These are phyloP conservation scores for Cyberlindnera suaveolens DNA, from an alignment of 805 yeast genomes.

Conservation along the genomic window DNA sequence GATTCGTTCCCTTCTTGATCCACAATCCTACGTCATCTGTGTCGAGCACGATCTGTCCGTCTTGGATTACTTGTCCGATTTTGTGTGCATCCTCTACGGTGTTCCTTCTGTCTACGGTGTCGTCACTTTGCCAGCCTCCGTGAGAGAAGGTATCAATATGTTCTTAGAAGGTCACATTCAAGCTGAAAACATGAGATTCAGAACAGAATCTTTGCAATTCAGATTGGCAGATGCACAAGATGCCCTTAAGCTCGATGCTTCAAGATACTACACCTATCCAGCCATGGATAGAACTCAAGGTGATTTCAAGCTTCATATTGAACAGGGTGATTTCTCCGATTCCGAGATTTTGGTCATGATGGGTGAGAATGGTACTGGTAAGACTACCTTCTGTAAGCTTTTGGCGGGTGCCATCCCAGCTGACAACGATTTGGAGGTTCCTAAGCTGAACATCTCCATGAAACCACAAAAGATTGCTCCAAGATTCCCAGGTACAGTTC, in stretches of 20 bases:
- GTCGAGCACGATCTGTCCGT: conserved; percentile 99
- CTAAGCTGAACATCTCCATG: conserved; percentile 90
- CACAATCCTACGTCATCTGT: conserved; percentile 83
- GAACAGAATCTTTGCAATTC: conserved; percentile 93
- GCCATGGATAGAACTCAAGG: conserved; percentile 89
- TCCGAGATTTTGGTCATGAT: conserved; percentile 97
- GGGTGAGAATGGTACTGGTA: conserved; percentile 99
- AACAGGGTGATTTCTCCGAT: conserved; percentile 87
- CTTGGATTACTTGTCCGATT: conserved; percentile 93
- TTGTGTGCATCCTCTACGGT: conserved; percentile 94
- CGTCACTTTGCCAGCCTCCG: conserved; percentile 92
- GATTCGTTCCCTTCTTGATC: conserved; percentile 76
- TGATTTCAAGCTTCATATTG: conserved; percentile 80
- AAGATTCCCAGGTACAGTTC: conserved; percentile 96
- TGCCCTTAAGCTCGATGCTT: conserved; percentile 65
- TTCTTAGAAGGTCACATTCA: conserved; percentile 98
- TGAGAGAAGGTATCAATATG: conserved; percentile 98
- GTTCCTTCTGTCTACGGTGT: conserved; percentile 99
- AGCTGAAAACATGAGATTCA: conserved; percentile 92
- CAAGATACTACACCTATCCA: conserved; percentile 74
- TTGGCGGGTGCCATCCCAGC: conserved; percentile 91
- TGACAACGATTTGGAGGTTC: conserved; percentile 73
- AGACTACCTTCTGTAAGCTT: conserved; percentile 93
- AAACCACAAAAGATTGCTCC: conserved; percentile 99
- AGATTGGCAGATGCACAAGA: conserved; percentile 89